Base-by-base conservation (phyloP, 441 rosid genomes). In the Omphalea diandra region DNA sequence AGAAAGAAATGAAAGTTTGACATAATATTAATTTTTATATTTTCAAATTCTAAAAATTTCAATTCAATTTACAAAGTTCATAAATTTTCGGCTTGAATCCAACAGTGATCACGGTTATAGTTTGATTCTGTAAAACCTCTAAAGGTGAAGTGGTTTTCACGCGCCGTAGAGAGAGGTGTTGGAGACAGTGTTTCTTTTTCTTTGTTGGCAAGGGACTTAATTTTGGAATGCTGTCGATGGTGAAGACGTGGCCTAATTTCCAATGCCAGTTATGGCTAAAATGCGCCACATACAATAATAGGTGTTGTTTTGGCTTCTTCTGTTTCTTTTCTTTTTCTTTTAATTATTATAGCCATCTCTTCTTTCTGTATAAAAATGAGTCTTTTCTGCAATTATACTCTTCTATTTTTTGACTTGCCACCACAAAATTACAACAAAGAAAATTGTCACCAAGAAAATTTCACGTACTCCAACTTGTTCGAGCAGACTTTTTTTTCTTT, bases 211-310 rank as follows among this genome's bases (percentile, higher is more conserved):
- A 6, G 22, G 24, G 12, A 20, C 12, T 27, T 3, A 3, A 32
- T 7, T 49, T 43, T 68, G 55, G 17, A 41, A 22, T 29, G 59
- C 17, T 7, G 0, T 33, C 18, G 27, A 10, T n/a, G 11, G n/a
- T 8, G 3, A 33, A 7, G 68, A 67, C 85, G 83, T 80, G 85
- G 83, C 81, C 66, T n/a, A 29, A 53, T 65, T 49, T 71, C 69
- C 68, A 75, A 57, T 77, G 53, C 77, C 58, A n/a, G 67, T 73
- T 70, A 3, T 18, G 64, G 74, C 65, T 49, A 52, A 70, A 59
- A 32, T 69, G 67, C 46, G 56, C 84, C 74, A 9, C 61, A 18
- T 10, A 20, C 5, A 7, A n/a, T 8, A 60, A 35, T 10, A 40
- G 0, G 17, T n/a, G n/a, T n/a, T n/a, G 41, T 18, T 10, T 47